Conservation (phyloP, 2,329 filamentous ascomycete genomes). For the Phaeosphaeria sp. region DNA sequence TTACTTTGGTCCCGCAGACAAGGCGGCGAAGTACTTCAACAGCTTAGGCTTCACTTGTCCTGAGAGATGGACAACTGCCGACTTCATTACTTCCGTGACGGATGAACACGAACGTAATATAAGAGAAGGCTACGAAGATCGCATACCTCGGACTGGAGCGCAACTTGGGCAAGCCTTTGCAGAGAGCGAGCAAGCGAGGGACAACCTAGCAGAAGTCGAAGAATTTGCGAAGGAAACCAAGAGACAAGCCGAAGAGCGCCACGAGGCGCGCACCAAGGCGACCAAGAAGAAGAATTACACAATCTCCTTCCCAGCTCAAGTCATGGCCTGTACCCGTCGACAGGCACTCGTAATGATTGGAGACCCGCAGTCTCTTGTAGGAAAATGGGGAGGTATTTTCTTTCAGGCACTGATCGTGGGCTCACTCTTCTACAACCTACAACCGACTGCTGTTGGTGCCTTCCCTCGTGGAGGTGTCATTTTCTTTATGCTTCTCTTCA, state of each 20-base stretch:
- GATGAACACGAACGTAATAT: constrained; percentile 65
- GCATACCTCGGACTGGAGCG: constrained; percentile 61
- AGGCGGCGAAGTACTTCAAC: constrained; percentile 70
- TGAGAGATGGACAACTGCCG: constrained; percentile 70
- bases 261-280: constrained; percentile 39
- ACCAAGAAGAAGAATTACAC: constrained; percentile 53
- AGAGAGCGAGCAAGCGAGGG: constrained; percentile 44
- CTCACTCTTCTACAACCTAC: constrained; percentile 61
- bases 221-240: constrained; percentile 47
- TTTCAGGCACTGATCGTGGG: constrained; percentile 51
- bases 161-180: constrained; percentile 59
- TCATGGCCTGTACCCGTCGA: constrained; percentile 48
- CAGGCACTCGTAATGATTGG: constrained; percentile 61
- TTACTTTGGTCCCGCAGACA: constrained; percentile 68
- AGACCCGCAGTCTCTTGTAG: constrained; percentile 58
- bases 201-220: constrained; percentile 49
- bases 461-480: constrained; percentile 67
- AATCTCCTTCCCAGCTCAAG: constrained; percentile 47
- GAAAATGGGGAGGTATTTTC: constrained; percentile 52
- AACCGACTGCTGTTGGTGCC: constrained; percentile 59
- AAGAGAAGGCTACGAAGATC: constrained; percentile 63
- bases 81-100: constrained; percentile 76
- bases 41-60: constrained; percentile 72
- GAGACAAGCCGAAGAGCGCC: constrained; percentile 38
- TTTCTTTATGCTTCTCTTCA: constrained; percentile 69